Evolutionary conservation across 31 red algal genomes (phyloP), one percentile per base, ranked within the genome.

Genomic region (Asparagopsis taxiformis): DNA sequence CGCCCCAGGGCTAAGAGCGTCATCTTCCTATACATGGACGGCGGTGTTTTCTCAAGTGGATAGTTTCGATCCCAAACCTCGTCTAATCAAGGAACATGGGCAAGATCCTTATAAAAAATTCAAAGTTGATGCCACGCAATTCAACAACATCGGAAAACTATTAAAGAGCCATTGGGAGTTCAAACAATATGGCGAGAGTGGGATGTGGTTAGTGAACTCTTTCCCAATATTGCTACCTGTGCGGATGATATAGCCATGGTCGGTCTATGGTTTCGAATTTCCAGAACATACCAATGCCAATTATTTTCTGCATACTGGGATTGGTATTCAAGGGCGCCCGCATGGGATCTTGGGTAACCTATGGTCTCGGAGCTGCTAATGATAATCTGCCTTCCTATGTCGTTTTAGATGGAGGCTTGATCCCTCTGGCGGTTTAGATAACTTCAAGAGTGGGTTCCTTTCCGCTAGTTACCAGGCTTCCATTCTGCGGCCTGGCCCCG

Each of bases 31-130:
- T 23, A 10, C 21, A n/a, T 23, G 24, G 56, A 11, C 10, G 56
- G 56, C 21, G 56, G 56, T 10, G n/a, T 21, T 21, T 21, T 60
- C 56, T 26, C 56, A 60, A 10, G 15, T 60, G 24, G 56, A 60
- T 19, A n/a, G 15, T 26, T 60, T 60, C 56, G 56, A 60, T 21
- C 24, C 16, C 21, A 60, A 60, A 60, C 56, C 56, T 10, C 10
- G 24, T 11, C 56, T 60, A n/a, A 21, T 10, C 21, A 10, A n/a
- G 24, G 15, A 19, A 11, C 11, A 60, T 26, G 56, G 56, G 10
- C n/a, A n/a, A n/a, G n/a, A n/a, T n/a, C n/a, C n/a, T n/a, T n/a
- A n/a, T n/a, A n/a, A n/a, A n/a, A n/a, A n/a, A n/a, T n/a, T n/a
- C n/a, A n/a, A 60, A 26, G 19, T 21, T 10, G 10, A 19, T 10